phyloP scores from a whole-genome alignment of 2,329 filamentous ascomycete species.

The Verticillium isaacii region DNA sequence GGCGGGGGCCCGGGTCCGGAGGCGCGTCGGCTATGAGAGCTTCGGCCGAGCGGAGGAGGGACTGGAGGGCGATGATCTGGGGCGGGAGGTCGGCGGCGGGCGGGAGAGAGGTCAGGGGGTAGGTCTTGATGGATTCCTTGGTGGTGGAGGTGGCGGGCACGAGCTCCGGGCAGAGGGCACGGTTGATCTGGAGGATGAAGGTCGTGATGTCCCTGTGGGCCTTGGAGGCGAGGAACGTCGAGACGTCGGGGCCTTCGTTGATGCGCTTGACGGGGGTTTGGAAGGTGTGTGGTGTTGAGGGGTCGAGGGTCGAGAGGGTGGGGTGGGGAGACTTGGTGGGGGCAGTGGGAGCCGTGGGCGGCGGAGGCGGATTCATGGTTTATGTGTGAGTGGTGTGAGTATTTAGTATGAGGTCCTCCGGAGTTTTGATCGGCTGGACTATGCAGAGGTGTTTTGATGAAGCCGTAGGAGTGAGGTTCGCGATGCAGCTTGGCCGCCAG shows the following conservation, averaged over 20 bases:
- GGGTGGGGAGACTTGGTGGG: not conserved
- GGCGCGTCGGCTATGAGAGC: slow-evolving; percentile 71
- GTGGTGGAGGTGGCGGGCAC: slow-evolving; percentile 25
- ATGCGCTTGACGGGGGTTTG: slow-evolving; percentile 71
- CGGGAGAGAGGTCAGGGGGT: slow-evolving; percentile 34
- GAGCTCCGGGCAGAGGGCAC: slow-evolving; percentile 72
- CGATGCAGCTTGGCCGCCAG: not conserved
- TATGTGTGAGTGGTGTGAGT: not conserved
- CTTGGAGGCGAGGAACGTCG: slow-evolving; percentile 70
- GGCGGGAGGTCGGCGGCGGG: slow-evolving; percentile 37
- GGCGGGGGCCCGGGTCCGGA: slow-evolving; percentile 76
- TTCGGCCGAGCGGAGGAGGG: slow-evolving; percentile 60
- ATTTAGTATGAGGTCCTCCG: no score
- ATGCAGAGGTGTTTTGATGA: not conserved
- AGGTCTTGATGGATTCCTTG: slow-evolving; percentile 39
- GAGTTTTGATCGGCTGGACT: no score
- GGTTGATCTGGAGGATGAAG: slow-evolving; percentile 87
- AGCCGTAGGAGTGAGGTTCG: not conserved
- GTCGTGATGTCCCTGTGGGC: slow-evolving; percentile 84
- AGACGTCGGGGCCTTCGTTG: slow-evolving; percentile 77
- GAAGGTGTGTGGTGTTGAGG: slow-evolving; percentile 51
- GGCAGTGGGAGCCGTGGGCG: not conserved
- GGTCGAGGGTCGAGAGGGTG: slow-evolving; percentile 44
- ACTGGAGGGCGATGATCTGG: slow-evolving; percentile 59
- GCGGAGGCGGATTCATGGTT: not conserved